Evolutionary conservation across 495 filamentous ascomycete genomes (phyloP), one percentile per base, ranked within the genome.

Genomic region (Cetradonia linearis): DNA sequence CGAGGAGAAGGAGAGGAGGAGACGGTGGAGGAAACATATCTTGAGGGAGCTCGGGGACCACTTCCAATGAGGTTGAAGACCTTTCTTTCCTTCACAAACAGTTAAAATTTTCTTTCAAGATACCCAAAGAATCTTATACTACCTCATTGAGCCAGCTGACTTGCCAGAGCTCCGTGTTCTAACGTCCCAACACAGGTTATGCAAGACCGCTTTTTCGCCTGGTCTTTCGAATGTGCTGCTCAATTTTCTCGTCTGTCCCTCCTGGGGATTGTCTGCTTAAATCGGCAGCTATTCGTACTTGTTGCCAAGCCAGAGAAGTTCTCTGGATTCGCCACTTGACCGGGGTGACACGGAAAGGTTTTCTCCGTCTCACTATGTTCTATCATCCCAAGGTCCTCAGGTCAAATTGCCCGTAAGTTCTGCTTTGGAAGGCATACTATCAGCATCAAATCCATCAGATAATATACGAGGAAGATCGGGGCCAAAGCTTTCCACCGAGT

Each of bases 1-100:
- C 62, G 74, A 78, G 62, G 76, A 78, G 56, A 65, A 65, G 31
- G 68, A 62, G 69, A 78, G 69, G 60, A 71, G 71, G 56, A 71
- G 71, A 54, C 62, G 67, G 64, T 75, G 70, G 62, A 73, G 73
- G 60, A 69, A 74, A 58, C 67, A 74, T 61, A n/a, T n/a, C n/a
- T 64, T 78, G 37, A 65, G 73, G 66, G 52, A 74, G 42, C 76
- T 76, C 4, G 70, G 62, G 25, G 72, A 70, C 44, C 58, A 66
- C 25, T 70, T 68, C 42, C 57, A 49, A 34, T 69, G 50, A 67
- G 18, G 18, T 18, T n/a, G n/a, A n/a, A n/a, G n/a, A n/a, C n/a
- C n/a, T n/a, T n/a, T n/a, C n/a, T n/a, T 6, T 34, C 13, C 47
- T 27, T 52, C 27, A 37, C 4, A 14, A 5, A 20, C 28, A 14